Conservation (phyloP, 2,329 filamentous ascomycete species). For the Claviceps fusiformis region DNA sequence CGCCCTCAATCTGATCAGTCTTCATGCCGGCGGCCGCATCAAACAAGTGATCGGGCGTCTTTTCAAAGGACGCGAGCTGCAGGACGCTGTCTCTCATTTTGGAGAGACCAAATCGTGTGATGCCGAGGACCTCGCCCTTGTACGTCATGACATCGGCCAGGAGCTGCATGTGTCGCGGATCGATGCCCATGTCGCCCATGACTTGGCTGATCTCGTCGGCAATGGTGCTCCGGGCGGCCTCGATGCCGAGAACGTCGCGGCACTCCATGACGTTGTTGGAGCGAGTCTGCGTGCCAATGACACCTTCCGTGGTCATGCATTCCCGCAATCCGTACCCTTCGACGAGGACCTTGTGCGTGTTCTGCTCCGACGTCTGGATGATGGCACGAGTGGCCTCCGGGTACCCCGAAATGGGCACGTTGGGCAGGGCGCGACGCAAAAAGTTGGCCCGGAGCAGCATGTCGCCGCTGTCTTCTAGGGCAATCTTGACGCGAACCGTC, state of each 20-base stretch:
- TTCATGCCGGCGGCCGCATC: conserved; percentile 89
- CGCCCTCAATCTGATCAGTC: conserved; percentile 81
- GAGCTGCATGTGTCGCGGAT: conserved; percentile 94
- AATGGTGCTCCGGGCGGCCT: conserved; percentile 83
- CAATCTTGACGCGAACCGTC: conserved; percentile 31
- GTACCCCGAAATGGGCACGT: conserved; percentile 82
- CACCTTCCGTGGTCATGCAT: conserved; percentile 89
- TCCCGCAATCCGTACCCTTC: conserved; percentile 84
- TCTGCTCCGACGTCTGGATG: conserved; percentile 64
- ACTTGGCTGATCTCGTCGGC: conserved; percentile 76
- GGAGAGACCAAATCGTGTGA: conserved; percentile 87
- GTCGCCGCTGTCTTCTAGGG: conserved; percentile 27
- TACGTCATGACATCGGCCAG: conserved; percentile 98
- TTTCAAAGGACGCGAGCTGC: conserved; percentile 92
- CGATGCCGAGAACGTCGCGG: conserved; percentile 77
- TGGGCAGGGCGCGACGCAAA: conserved; percentile 67
- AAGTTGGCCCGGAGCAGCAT: conserved; percentile 69
- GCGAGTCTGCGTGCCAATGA: conserved; percentile 59
- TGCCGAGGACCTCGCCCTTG: conserved; percentile 92
- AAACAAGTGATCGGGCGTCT: conserved; percentile 94
- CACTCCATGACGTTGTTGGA: conserved; percentile 89
- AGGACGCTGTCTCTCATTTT: conserved; percentile 94
- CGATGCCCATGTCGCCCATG: conserved; percentile 91
- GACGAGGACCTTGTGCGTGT: conserved; percentile 63
- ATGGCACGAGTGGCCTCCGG: conserved; percentile 75